Conservation (phyloP, 768 basidiomycete species). For the Leccinum variicolor region DNA sequence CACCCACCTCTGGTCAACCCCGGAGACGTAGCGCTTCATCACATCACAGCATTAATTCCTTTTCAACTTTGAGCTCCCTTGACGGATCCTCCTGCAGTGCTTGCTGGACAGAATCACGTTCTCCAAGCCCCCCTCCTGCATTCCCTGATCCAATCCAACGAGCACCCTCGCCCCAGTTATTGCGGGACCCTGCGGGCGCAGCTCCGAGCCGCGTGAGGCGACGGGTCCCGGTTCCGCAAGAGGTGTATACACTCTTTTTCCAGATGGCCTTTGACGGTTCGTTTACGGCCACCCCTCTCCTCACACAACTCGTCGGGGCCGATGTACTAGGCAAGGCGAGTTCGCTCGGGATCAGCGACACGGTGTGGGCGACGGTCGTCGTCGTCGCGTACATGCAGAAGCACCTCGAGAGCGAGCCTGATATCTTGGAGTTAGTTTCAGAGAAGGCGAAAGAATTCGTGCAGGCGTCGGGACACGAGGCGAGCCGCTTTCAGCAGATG, state of each 20-base stretch:
- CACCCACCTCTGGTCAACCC: background rate
- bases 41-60: constrained; percentile 31
- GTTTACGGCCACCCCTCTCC: constrained; percentile 33
- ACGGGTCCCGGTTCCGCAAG: constrained; percentile 14
- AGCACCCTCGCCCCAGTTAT: constrained; percentile 33
- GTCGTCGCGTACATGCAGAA: constrained; percentile 44
- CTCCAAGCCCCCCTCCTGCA: constrained; percentile 20
- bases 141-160: constrained; percentile 27
- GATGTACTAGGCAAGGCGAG: constrained; percentile 30
- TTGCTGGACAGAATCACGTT: constrained; percentile 30
- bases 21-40: constrained; percentile 14
- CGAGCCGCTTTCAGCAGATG: constrained; percentile 19
- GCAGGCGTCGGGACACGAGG: background rate
- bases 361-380: constrained; percentile 48
- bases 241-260: constrained; percentile 36
- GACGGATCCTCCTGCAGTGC: constrained; percentile 35
- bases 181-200: background rate
- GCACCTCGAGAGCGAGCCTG: constrained; percentile 33
- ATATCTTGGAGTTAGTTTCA: constrained; percentile 40
- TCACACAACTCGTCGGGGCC: constrained; percentile 37
- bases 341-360: constrained; percentile 30
- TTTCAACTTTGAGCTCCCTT: constrained; percentile 51
- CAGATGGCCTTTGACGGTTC: constrained; percentile 49
- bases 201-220: background rate
- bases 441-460: constrained; percentile 44